Evolutionary conservation across 192 early-diverging fungal genomes (phyloP), one percentile per base, ranked within the genome.

Genomic region (Chytriomyces confervae): DNA sequence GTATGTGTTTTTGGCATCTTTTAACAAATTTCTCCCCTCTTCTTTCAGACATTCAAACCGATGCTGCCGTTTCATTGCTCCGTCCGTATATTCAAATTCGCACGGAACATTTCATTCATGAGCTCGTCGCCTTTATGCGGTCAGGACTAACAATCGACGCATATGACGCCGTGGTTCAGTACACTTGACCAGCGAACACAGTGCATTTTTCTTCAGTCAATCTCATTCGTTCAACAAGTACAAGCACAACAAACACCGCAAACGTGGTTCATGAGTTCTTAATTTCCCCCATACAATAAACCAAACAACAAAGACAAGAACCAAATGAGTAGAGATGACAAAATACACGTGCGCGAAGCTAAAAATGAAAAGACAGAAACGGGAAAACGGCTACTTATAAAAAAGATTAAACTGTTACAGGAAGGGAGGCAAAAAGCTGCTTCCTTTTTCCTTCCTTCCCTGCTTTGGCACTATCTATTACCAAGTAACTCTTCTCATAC

Each of bases 91-190:
- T 86, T 23, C 61, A 69, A 20, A 60, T 29, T 11, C n/a, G 76
- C 10, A 73, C 84, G 10, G 83, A 85, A 61, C 84, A 76, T 48
- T 86, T 86, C 70, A 67, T 86, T 2, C 83, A 86, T 57, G 86
- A 86, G 76, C 75, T 86, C 4, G 69, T 79, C 7, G 50, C 61
- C 24, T 86, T 86, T 75, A 72, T 83, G 45, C 43, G 74, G 49
- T 81, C 78, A 24, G 73, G 80, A 6, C 68, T 83, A 18, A 81
- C 69, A 50, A 79, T 84, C 50, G 78, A 79, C 11, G 80, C 66
- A 10, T 86, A 83, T 46, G 84, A 86, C 63, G 16, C 8, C 3
- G 43, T 63, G 0, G 84, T 82, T 7, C 77, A 81, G 66, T 80
- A 82, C 51, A 69, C 20, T 1, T 16, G 27, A 43, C 63, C 4